Percentiles rank a stretch among this genome's conserved stretches.
These are phyloP conservation scores for Calonectria crousiana DNA, from an alignment of 2,329 filamentous ascomycete species.

Conservation along the genomic window DNA sequence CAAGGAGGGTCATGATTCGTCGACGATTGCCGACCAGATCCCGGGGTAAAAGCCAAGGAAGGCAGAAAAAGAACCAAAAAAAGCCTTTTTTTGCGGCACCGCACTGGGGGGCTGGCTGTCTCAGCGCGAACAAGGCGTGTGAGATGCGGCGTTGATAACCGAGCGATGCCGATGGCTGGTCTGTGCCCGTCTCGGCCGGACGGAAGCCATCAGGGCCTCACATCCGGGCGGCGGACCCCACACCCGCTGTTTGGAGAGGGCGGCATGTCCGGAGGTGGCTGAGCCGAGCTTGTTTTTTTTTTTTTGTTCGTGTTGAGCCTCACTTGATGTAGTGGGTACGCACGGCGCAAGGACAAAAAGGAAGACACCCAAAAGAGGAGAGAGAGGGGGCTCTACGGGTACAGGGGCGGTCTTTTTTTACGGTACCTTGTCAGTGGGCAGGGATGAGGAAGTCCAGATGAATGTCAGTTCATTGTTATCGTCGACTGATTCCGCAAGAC, in stretches of 20 bases:
- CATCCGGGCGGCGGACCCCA: constrained; percentile 28
- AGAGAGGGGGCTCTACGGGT: neutral
- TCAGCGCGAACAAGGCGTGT: neutral
- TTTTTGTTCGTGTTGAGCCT: constrained; percentile 1
- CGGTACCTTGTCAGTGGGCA: neutral
- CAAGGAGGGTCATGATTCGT: constrained; percentile 31
- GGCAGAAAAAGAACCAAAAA: neutral
- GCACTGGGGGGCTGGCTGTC: neutral
- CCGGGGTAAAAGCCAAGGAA: constrained; percentile 31
- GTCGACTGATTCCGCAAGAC: constrained; percentile 3
- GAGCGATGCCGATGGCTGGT: constrained; percentile 44
- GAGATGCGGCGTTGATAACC: constrained; percentile 35
- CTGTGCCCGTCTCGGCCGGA: constrained; percentile 44
- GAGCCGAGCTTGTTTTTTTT: constrained; percentile 8
- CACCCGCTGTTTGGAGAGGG: constrained; percentile 17
- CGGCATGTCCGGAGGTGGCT: constrained; percentile 33
- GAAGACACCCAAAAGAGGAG: neutral
- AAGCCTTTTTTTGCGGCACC: neutral
- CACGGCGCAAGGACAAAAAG: too few relatives aligned
- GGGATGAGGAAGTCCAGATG: neutral
- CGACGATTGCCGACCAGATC: constrained; percentile 35
- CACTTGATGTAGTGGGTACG: constrained; percentile 2
- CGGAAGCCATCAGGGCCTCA: constrained; percentile 36
- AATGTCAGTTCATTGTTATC: constrained; percentile 11
- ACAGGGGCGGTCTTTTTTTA: neutral